A percentile compares a stretch with the other conserved stretches of the same genome.
Conservation (phyloP, 345 rosid species). For the Chamaenerion angustifolium region DNA sequence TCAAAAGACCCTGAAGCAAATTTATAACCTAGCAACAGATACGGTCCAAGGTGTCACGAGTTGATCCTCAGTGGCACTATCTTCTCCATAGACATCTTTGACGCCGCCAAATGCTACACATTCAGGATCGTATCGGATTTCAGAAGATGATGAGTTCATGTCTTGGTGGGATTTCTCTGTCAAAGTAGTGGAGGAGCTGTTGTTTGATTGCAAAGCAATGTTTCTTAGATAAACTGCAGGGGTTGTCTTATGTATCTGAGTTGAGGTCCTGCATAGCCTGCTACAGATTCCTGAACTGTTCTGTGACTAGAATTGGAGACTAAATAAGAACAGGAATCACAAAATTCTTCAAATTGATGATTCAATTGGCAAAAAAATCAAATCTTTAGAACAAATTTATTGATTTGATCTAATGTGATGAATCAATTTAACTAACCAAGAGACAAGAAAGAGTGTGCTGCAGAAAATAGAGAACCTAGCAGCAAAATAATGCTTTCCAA, state of each 20-base stretch:
- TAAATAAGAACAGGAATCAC: not conserved
- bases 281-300: slow-evolving; percentile 9
- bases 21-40: slow-evolving; percentile 29
- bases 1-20: no score
- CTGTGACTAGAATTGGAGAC: slow-evolving; percentile 2
- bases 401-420: no score
- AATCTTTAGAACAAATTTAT: no score
- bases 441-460: no score
- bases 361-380: no score
- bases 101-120: slow-evolving; percentile 12
- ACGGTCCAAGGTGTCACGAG: slow-evolving; percentile 35
- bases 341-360: no score
- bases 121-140: not conserved
- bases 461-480: no score
- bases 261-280: slow-evolving; percentile 5
- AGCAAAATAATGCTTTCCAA: no score
- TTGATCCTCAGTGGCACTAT: slow-evolving; percentile 34
- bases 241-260: slow-evolving; percentile 2
- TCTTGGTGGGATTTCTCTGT: not conserved
- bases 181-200: no score
- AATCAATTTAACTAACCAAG: no score
- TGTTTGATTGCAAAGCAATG: not conserved
- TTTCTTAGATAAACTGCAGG: slow-evolving; percentile 1
- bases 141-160: not conserved
- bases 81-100: slow-evolving; percentile 31